Base-by-base conservation (phyloP, 2,329 filamentous ascomycete species). In the Canariomyces notabilis region DNA sequence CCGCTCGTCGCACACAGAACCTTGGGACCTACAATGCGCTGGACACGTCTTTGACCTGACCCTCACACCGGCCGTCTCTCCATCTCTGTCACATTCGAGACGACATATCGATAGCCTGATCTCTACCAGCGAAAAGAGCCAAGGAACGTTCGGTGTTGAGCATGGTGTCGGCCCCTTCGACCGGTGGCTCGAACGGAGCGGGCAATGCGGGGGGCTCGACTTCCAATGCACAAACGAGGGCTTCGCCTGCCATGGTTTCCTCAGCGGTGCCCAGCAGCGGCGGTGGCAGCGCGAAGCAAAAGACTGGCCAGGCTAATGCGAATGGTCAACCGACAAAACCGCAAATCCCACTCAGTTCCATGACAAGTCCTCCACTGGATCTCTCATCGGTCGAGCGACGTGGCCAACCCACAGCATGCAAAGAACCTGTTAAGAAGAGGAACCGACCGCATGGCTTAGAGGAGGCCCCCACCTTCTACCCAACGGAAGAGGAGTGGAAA, bases 401-500 rank as follows among this genome's bases (percentile, higher is more conserved):
- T 66, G 90, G 89, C 42, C 86, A 93, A 58, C 80, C 87, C 19
- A 88, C 80, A 22, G 82, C 85, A 42, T 81, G 81, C 57, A 82
- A 85, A 60, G 88, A 95, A 62, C 77, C 83, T 5, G 75, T 77
- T n/a, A 87, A 88, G 65, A 83, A 84, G 64, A 83, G 84, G 63
- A 82, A 79, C 57, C 80, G 93, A 42, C 87, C 87, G 31, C 89
- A 95, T 67, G 89, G 83, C 35, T 76, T 98, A 34, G 79, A 86
- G 55, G 91, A 97, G 63, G 91, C 93, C 21, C 91, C 91, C 2
- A 93, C 89, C 5, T 98, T 89, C 65, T 77, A 82, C 54, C 93
- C 93, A 23, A 95, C 88, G 0, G 83, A 89, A 57, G 90, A 96
- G 57, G 90, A 98, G 66, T 98, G 93, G 75, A 88, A 85, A 60